phyloP scores from a whole-genome alignment of 2,329 filamentous ascomycete species.

The Metarhizium rileyi region DNA sequence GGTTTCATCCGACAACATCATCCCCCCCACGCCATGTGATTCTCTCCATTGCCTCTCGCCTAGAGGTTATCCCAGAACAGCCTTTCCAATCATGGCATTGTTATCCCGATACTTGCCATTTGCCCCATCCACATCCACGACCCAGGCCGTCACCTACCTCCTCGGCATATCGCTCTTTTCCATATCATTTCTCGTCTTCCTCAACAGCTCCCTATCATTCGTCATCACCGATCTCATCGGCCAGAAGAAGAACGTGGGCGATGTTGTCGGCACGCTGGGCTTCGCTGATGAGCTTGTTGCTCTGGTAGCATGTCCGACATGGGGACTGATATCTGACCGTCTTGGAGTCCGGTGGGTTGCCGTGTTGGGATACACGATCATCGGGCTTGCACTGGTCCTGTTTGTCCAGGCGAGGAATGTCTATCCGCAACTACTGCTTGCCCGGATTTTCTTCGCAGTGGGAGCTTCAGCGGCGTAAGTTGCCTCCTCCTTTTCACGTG shows the following conservation, averaged over 20 bases:
- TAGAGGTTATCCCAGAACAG: conserved; percentile 4
- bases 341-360: conserved; percentile 64
- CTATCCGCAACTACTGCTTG: conserved; percentile 80
- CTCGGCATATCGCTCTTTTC: conserved; percentile 76
- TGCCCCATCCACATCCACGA: conserved; percentile 45
- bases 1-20: background rate
- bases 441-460: conserved; percentile 77
- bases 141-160: conserved; percentile 65
- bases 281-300: conserved; percentile 80
- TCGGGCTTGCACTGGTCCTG: conserved; percentile 65
- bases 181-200: conserved; percentile 82
- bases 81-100: conserved; percentile 21
- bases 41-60: conserved; percentile 5
- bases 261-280: conserved; percentile 74
- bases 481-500: too few species aligned
- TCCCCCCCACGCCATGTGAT: conserved; percentile 8
- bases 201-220: conserved; percentile 77
- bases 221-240: conserved; percentile 77
- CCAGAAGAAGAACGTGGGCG: conserved; percentile 61
- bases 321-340: conserved; percentile 70
- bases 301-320: conserved; percentile 67
- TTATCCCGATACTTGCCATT: conserved; percentile 45
- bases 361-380: conserved; percentile 71
- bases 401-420: conserved; percentile 82
- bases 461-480: conserved; percentile 79